Evolutionary conservation across 2,329 filamentous ascomycete species (phyloP).

Genomic region (Fusarium temperatum): DNA sequence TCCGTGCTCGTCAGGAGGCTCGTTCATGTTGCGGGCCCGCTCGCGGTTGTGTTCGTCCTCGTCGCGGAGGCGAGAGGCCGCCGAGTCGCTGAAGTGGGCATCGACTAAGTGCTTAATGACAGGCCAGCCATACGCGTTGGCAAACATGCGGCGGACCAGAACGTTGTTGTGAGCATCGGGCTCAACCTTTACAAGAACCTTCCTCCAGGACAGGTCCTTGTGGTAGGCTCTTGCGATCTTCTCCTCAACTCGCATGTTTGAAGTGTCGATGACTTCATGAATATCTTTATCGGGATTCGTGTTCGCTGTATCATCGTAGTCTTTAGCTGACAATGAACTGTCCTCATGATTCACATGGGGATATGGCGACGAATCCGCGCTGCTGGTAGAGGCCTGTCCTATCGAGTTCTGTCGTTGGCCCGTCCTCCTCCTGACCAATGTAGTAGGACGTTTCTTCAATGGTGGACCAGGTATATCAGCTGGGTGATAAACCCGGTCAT

Average conservation of each 20-base stretch:
- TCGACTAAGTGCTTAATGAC: conserved; percentile 95
- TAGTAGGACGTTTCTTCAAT: conserved; percentile 61
- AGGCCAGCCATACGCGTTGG: conserved; percentile 97
- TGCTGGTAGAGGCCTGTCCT: conserved; percentile 39
- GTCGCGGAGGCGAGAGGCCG: conserved; percentile 68
- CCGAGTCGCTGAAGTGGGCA: conserved; percentile 86
- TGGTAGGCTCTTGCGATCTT: conserved; percentile 98
- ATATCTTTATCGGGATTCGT: conserved; percentile 56
- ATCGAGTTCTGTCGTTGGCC: conserved; percentile 38
- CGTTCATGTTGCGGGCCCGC: conserved; percentile 68
- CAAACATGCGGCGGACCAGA: conserved; percentile 93
- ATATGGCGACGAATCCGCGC: conserved; percentile 48
- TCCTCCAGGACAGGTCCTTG: conserved; percentile 90
- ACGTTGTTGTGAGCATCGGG: conserved; percentile 99
- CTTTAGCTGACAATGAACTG: conserved; percentile 54
- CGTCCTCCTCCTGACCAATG: conserved; percentile 47
- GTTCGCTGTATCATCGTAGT: conserved; percentile 62
- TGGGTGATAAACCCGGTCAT: conserved; percentile 94
- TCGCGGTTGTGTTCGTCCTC: conserved; percentile 74
- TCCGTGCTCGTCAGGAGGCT: conserved; percentile 69
- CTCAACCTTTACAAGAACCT: conserved; percentile 93
- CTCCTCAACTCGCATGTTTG: conserved; percentile 90
- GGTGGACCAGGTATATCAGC: conserved; percentile 89
- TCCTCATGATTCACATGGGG: conserved; percentile 53
- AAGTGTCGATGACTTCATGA: conserved; percentile 60